Percentiles rank a stretch among this genome's conserved stretches.
phyloP scores from a whole-genome alignment of 306 rosid genomes.

The Castanea sativa region DNA sequence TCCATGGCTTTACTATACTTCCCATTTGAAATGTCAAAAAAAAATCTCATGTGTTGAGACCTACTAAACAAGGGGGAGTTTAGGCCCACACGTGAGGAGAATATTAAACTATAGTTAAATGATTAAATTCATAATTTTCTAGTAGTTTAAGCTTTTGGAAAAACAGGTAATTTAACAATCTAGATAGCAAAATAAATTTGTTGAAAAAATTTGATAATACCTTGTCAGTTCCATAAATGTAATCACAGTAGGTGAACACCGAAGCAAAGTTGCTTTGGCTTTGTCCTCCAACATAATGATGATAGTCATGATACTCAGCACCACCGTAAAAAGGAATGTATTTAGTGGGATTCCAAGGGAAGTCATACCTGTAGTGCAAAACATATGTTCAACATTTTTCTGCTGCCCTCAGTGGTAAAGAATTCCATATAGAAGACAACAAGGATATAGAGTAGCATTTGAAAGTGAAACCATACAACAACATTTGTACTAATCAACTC shows the following conservation, averaged over 20 bases:
- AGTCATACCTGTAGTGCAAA: slow-evolving; percentile 60
- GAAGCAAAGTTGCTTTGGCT: slow-evolving; percentile 98
- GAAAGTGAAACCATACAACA: background rate
- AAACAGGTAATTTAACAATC: too few relatives aligned
- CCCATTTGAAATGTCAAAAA: too few relatives aligned
- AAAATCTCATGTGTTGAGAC: too few relatives aligned
- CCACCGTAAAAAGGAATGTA: slow-evolving; percentile 94
- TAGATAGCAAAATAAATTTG: slow-evolving; percentile 15
- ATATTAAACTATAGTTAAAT: too few relatives aligned
- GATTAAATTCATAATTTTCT: too few relatives aligned
- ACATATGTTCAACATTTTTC: slow-evolving; percentile 8
- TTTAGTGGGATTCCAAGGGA: slow-evolving; percentile 82
- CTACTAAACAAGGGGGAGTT: too few relatives aligned
- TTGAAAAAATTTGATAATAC: slow-evolving; percentile 36
- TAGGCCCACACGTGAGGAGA: too few relatives aligned
- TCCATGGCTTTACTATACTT: too few relatives aligned
- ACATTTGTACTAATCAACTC: too few relatives aligned
- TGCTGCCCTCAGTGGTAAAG: slow-evolving; percentile 4
- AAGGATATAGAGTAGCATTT: background rate
- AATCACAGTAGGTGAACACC: slow-evolving; percentile 96
- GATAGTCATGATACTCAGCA: slow-evolving; percentile 92
- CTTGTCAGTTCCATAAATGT: slow-evolving; percentile 96
- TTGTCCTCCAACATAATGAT: slow-evolving; percentile 94
- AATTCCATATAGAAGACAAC: slow-evolving; percentile 21
- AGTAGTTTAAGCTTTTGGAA: too few relatives aligned